Percentiles rank a stretch among this genome's conserved stretches.
Conservation (phyloP, 768 basidiomycete species). For the Tylopilus intermedius region DNA sequence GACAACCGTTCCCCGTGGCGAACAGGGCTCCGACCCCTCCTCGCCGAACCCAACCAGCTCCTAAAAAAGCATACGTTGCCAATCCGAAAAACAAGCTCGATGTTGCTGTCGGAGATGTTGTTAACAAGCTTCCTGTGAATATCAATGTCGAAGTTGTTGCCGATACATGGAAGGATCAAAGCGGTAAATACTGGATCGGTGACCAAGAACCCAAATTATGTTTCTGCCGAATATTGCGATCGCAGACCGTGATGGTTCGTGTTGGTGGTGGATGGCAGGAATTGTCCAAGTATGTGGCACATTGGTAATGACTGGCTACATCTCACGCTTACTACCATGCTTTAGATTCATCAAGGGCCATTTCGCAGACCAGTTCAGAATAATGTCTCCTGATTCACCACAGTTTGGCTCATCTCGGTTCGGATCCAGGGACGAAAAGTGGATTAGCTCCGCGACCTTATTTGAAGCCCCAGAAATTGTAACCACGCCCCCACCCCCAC, state of each 20-base stretch:
- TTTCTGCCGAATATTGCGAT: slow-evolving; percentile 86
- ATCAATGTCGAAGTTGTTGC: slow-evolving; percentile 78
- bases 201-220: slow-evolving; percentile 85
- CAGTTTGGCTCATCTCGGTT: slow-evolving; percentile 37
- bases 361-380: slow-evolving; percentile 76
- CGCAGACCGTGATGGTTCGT: slow-evolving; percentile 92
- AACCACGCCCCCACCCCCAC: slow-evolving; percentile 39
- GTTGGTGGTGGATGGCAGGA: slow-evolving; percentile 95
- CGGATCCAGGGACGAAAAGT: slow-evolving; percentile 59
- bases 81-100: slow-evolving; percentile 91
- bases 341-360: slow-evolving; percentile 80
- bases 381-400: slow-evolving; percentile 59
- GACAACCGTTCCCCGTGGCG: slow-evolving; percentile 50
- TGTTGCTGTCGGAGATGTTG: slow-evolving; percentile 86
- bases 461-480: slow-evolving; percentile 48
- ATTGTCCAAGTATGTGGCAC: slow-evolving; percentile 70
- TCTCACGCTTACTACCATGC: slow-evolving; percentile 1
- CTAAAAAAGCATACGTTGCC: slow-evolving; percentile 71
- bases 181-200: slow-evolving; percentile 96
- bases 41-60: slow-evolving; percentile 33
- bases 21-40: slow-evolving; percentile 45
- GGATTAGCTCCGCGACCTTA: slow-evolving; percentile 78
- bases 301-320: background rate
- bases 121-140: slow-evolving; percentile 81
- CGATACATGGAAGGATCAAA: slow-evolving; percentile 87